Base-by-base conservation (phyloP, 257 asterid genomes). In the Capsicum baccatum region DNA sequence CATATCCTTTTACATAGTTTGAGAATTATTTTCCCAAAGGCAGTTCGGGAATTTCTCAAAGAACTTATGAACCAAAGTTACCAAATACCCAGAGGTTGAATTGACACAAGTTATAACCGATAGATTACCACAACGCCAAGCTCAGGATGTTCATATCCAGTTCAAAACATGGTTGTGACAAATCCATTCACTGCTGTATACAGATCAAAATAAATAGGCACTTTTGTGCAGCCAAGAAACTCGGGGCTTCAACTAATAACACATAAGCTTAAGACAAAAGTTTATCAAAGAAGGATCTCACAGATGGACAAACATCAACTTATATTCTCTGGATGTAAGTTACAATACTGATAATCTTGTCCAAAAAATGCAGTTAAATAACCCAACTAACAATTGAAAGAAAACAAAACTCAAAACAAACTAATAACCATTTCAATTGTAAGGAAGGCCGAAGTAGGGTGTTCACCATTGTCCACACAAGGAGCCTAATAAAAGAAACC, bases 401-500 rank as follows among this genome's bases (percentile, higher is more conserved):
- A 50, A 48, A 73, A 64, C 33, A 42, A 64, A 26, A 26, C 44
- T 64, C 71, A 5, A 6, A 33, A 73, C 80, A 73, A 73, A 73
- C 60, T 73, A 1, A 47, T 44, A 48, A 12, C 60, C 80, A 19
- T 48, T 73, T 48, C 13, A 12, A 19, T 73, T 6, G 42, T 73
- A 48, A 47, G n/a, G 42, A 73, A 73, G 59, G n/a, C 11, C 8
- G 9, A 73, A 47, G n/a, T 48, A 19, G 6, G 33, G 33, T 26
- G 79, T 71, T 47, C 35, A 8, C n/a, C 12, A 57, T 71, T 4
- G 56, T 16, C 37, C 44, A 70, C 58, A 71, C 15, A n/a, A 47
- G 52, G 12, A 68, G 35, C 71, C 47, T 71, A 71, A 71, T 47
- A 71, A 71, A 71, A 71, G 79, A 71, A 71, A 71, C 79, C 79